Conservation (phyloP, 441 rosid genomes). For the Hypseocharis bilobata region DNA sequence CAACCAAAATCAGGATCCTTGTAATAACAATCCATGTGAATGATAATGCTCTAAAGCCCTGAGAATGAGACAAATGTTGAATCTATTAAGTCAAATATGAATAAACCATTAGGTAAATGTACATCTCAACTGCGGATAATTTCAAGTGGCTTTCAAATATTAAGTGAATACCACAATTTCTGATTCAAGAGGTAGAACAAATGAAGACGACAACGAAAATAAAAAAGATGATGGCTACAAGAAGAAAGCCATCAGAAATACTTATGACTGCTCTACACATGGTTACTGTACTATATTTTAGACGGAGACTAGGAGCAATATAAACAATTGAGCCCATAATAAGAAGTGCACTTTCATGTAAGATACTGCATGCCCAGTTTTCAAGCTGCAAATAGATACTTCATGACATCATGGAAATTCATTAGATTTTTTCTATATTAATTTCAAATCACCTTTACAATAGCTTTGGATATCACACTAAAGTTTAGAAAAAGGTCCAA, state of each 20-base stretch:
- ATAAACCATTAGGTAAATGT: not conserved
- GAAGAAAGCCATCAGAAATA: not conserved
- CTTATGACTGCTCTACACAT: not conserved
- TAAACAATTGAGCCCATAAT: not conserved
- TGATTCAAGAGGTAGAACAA: not conserved
- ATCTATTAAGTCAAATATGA: not conserved
- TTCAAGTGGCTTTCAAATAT: not conserved
- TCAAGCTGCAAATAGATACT: not conserved
- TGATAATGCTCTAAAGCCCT: conserved; percentile 9
- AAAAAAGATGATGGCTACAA: not conserved
- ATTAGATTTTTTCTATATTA: not conserved
- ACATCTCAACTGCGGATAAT: not conserved
- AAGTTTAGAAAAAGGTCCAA: not conserved
- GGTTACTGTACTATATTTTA: not conserved
- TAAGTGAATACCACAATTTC: not conserved
- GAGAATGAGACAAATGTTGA: not conserved
- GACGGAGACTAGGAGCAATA: not conserved
- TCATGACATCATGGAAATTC: too few species aligned
- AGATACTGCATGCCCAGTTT: not conserved
- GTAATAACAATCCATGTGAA: conserved; percentile 5
- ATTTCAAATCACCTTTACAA: not conserved
- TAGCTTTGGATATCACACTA: not conserved
- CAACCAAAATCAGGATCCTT: conserved; percentile 8
- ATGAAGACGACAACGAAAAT: not conserved
- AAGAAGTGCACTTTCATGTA: not conserved